phyloP scores from a whole-genome alignment of 2,329 filamentous ascomycete genomes.

The Dactylellina cionopaga region DNA sequence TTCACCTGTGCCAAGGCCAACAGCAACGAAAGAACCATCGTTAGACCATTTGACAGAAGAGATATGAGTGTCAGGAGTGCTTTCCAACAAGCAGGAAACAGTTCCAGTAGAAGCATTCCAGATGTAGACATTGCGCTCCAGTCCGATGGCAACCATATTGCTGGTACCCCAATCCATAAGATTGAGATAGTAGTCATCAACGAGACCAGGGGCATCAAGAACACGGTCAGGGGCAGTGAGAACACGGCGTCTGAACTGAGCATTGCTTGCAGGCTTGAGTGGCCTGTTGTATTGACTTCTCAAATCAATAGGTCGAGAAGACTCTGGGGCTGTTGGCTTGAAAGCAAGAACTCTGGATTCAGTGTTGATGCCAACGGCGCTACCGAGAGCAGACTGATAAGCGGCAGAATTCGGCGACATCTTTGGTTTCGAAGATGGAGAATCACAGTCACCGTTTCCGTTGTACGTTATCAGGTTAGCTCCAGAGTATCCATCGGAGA shows the following conservation, averaged over 20 bases:
- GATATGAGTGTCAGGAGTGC: constrained; percentile 88
- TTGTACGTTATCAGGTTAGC: constrained; percentile 73
- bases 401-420: constrained; percentile 69
- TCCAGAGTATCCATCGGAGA: constrained; percentile 78
- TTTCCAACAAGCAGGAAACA: constrained; percentile 89
- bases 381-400: constrained; percentile 89
- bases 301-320: constrained; percentile 96
- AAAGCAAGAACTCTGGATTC: constrained; percentile 97
- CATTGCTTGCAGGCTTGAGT: constrained; percentile 78
- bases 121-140: constrained; percentile 96
- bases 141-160: constrained; percentile 96
- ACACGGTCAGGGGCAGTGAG: constrained; percentile 95
- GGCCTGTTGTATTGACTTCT: constrained; percentile 98
- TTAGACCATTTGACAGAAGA: constrained; percentile 99
- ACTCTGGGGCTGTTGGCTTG: constrained; percentile 98
- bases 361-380: constrained; percentile 89
- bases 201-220: constrained; percentile 90
- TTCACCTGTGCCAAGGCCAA: constrained; percentile 92
- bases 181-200: constrained; percentile 99
- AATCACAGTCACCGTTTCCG: constrained; percentile 72
- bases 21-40: constrained; percentile 94
- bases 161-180: constrained; percentile 96
- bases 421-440: constrained; percentile 39
- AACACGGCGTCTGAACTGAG: constrained; percentile 87
- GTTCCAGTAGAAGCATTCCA: constrained; percentile 96